Conservation (phyloP, 140 eudicot genomes). For the Cichorium intybus region DNA sequence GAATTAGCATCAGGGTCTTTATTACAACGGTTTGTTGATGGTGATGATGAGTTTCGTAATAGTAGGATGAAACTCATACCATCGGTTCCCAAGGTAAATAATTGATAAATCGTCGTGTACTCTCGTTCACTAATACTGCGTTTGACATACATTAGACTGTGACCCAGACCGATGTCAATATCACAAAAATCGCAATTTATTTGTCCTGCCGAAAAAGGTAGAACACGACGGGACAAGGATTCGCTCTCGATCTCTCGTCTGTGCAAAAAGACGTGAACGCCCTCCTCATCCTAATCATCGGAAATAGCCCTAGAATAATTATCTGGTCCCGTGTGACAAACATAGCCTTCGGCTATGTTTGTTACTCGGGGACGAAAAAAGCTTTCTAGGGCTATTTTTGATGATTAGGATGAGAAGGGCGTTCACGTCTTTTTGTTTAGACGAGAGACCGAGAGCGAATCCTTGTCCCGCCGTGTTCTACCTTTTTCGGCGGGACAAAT, state of each 20-base stretch:
- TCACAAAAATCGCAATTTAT: not conserved
- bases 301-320: no score
- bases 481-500: not conserved
- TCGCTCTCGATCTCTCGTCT: not conserved
- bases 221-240: not conserved
- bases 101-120: no score
- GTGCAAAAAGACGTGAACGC: not conserved
- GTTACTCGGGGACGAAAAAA: no score
- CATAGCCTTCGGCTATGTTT: no score
- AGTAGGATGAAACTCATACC: conserved; percentile 97
- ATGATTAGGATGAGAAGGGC: not conserved
- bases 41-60: conserved; percentile 98
- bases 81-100: conserved; percentile 97
- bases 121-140: not conserved
- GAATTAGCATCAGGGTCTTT: conserved; percentile 78
- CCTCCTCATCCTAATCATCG: not conserved
- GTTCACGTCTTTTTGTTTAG: not conserved
- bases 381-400: not conserved
- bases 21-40: conserved; percentile 92
- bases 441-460: no score
- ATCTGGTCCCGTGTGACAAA: no score
- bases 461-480: no score
- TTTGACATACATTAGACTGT: not conserved
- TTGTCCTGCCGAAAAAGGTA: no score
- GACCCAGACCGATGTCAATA: no score